Conservation (phyloP, 306 rosid genomes). For the Alnus glutinosa region DNA sequence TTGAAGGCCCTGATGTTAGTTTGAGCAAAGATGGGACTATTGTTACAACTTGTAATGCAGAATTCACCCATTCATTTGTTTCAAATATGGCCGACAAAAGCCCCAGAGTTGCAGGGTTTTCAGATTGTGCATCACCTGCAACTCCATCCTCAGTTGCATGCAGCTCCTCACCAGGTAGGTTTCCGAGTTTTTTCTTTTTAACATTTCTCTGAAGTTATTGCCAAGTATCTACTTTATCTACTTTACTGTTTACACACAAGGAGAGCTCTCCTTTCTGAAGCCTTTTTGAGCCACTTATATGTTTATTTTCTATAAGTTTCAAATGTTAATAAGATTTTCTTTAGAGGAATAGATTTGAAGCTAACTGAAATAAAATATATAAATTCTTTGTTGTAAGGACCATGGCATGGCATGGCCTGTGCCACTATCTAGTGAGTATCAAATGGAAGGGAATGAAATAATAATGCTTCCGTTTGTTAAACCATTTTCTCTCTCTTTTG, state of each 20-base stretch:
- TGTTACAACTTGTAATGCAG: slow-evolving; percentile 45
- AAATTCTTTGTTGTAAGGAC: background rate
- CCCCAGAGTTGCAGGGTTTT: slow-evolving; percentile 53
- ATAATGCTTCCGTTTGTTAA: background rate
- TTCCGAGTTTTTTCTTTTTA: background rate
- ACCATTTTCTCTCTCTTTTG: too few relatives aligned
- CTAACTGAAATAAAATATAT: background rate
- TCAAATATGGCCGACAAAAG: slow-evolving; percentile 68
- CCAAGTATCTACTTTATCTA: background rate
- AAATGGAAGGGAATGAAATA: background rate
- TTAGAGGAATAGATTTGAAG: background rate
- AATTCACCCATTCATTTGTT: slow-evolving; percentile 45
- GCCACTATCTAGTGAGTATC: background rate
- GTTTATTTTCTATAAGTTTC: background rate
- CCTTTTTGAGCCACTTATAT: background rate
- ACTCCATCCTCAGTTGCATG: slow-evolving; percentile 97
- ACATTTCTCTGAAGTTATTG: background rate
- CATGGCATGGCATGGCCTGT: background rate
- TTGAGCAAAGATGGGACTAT: slow-evolving; percentile 55
- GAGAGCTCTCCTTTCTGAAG: background rate
- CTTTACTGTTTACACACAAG: background rate
- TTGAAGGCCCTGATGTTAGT: slow-evolving; percentile 72
- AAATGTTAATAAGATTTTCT: background rate
- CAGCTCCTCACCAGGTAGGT: slow-evolving; percentile 92
- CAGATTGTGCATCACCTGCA: slow-evolving; percentile 89